phyloP scores from a whole-genome alignment of 169 alveolate genomes.

The Theileria orientalis region DNA sequence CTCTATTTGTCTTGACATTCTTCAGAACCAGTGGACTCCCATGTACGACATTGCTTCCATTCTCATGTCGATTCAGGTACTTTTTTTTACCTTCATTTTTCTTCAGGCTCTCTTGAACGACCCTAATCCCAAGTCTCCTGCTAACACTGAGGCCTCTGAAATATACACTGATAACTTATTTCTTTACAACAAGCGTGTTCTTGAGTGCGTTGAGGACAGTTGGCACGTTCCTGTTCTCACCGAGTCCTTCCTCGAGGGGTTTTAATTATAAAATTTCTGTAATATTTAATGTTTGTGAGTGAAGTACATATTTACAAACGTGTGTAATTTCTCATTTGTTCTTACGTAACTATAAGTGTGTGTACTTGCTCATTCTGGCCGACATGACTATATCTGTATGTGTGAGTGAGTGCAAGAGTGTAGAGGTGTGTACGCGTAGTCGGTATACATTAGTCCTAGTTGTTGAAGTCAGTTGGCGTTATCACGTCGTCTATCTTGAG shows the following conservation, averaged over 20 bases:
- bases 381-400: too few relatives aligned
- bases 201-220: constrained; percentile 65
- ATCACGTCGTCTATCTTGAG: constrained; percentile 97
- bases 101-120: constrained; percentile 89
- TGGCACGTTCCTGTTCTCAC: constrained; percentile 48
- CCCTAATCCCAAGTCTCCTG: constrained; percentile 94
- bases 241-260: constrained; percentile 1
- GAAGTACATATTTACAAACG: too few relatives aligned
- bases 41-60: constrained; percentile 91
- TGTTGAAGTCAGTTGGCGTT: constrained; percentile 73
- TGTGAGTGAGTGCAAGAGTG: too few relatives aligned
- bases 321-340: too few relatives aligned
- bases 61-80: constrained; percentile 86
- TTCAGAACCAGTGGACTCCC: constrained; percentile 93
- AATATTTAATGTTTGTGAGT: too few relatives aligned
- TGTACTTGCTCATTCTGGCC: too few relatives aligned
- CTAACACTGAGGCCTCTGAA: constrained; percentile 92
- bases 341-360: background rate
- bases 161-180: constrained; percentile 75
- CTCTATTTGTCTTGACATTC: constrained; percentile 84
- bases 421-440: too few relatives aligned
- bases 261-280: background rate
- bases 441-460: background rate
- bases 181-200: constrained; percentile 65
- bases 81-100: constrained; percentile 8